Evolutionary conservation across 768 basidiomycete genomes (phyloP).

Genomic region (Suillus decipiens): DNA sequence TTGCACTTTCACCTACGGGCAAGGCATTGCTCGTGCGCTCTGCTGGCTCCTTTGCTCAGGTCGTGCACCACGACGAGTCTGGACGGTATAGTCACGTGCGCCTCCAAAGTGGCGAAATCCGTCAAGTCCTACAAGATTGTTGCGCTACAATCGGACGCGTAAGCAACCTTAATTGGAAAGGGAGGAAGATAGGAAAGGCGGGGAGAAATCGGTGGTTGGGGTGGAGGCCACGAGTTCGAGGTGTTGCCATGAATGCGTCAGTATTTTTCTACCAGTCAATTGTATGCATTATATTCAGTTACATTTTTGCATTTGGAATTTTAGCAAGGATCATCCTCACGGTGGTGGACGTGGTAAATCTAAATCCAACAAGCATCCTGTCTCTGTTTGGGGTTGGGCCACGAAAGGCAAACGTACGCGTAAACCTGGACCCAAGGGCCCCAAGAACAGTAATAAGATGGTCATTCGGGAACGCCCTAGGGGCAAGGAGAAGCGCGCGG

Average conservation of each 20-base stretch:
- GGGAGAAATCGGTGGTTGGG: conserved; percentile 89
- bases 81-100: conserved; percentile 80
- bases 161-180: conserved; percentile 89
- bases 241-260: conserved; percentile 96
- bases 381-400: conserved; percentile 90
- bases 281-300: conserved; percentile 3
- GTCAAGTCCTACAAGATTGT: conserved; percentile 79
- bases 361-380: conserved; percentile 94
- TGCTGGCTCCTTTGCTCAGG: conserved; percentile 83
- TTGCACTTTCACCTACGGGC: conserved; percentile 75
- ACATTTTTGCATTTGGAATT: not conserved
- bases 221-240: conserved; percentile 80
- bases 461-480: conserved; percentile 85
- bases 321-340: conserved; percentile 87
- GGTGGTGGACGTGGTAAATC: conserved; percentile 98
- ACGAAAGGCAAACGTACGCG: conserved; percentile 93
- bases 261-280: conserved; percentile 31
- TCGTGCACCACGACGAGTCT: conserved; percentile 74
- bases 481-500: conserved; percentile 53
- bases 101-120: conserved; percentile 90
- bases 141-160: conserved; percentile 90
- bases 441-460: conserved; percentile 88
- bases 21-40: conserved; percentile 84
- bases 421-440: conserved; percentile 88
- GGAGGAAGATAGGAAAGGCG: conserved; percentile 85